Conservation (phyloP, 202 grass and related monocot genomes). For the Dendrocalamus latiflorus region DNA sequence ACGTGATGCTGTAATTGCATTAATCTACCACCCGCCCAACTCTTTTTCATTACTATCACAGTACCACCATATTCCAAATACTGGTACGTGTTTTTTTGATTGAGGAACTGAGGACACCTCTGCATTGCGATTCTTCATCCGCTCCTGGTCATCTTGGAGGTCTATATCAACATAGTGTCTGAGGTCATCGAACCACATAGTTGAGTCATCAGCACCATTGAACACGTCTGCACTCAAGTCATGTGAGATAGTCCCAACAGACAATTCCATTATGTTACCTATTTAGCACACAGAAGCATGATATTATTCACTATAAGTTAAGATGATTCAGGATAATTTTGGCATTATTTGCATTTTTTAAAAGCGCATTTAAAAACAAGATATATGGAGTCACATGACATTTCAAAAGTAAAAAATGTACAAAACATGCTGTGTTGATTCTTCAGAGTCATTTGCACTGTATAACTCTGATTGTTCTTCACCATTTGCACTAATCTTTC, state of each 20-base stretch:
- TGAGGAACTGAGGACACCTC: neutral
- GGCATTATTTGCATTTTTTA: neutral
- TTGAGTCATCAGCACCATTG: neutral
- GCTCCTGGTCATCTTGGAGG: neutral
- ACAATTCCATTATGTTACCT: neutral
- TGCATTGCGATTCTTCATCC: neutral
- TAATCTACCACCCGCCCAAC: neutral
- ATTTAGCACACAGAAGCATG: slow-evolving; percentile 12
- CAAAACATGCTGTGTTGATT: slow-evolving; percentile 29
- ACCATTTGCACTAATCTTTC: neutral
- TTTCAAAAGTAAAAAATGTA: slow-evolving; percentile 9
- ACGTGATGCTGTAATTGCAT: neutral
- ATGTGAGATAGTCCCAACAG: slow-evolving; percentile 8
- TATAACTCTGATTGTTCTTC: slow-evolving; percentile 10
- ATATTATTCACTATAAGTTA: neutral
- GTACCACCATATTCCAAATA: neutral
- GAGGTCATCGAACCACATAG: neutral
- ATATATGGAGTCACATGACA: neutral
- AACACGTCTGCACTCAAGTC: neutral
- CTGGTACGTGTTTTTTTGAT: slow-evolving; percentile 27
- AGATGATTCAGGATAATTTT: neutral
- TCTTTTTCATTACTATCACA: neutral
- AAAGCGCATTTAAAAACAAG: slow-evolving; percentile 7
- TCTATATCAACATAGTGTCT: slow-evolving; percentile 16
- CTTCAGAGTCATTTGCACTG: neutral